Evolutionary conservation across 768 basidiomycete genomes (phyloP), one percentile per base, ranked within the genome.

Genomic region (Postia placenta): DNA sequence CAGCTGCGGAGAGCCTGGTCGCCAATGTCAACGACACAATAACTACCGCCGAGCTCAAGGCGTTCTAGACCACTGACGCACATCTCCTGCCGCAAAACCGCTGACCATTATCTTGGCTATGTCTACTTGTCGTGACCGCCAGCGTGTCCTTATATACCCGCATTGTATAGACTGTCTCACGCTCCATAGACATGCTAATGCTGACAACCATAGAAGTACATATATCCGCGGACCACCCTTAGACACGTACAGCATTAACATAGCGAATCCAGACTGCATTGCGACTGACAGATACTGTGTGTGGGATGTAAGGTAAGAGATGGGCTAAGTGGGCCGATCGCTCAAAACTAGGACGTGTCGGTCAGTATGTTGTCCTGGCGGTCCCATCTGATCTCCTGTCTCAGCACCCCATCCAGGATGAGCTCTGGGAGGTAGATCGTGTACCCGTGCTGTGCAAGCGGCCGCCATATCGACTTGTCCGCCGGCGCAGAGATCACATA

Each of bases 391-490:
- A 87, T 69, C 55, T 81, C 65, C 61, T 91, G 90, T 51, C 70
- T 79, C 61, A 90, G 62, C 1, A 80, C 78, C 0, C 74, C 79
- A 27, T 70, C 78, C 50, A 91, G 64, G 12, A 92, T 62, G 23
- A 92, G 67, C 60, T 91, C 87, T 24, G 76, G 74, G 0, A 74
- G 75, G 64, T 87, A 91, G n/a, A 92, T 73, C 17, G 71, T 70
- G 54, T 74, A 67, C 0, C 77, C 70, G 12, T 68, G 68, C 17
- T 76, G 58, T 0, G 68, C 69, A 35, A 91, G 69, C 5, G 83
- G 75, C 22, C 78, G 66, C 87, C 89, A 92, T 14, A 85, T 75
- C 2, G 74, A 67, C 22, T 66, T 67, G 54, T 92, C 90, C 20
- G 79, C 80, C 23, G 65, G 64, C 50, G 80, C 81, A 0, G 87